Percentiles rank a stretch among this genome's conserved stretches.
Evolutionary conservation across 495 filamentous ascomycete species (phyloP).

Genomic region (Patellaria atrata): DNA sequence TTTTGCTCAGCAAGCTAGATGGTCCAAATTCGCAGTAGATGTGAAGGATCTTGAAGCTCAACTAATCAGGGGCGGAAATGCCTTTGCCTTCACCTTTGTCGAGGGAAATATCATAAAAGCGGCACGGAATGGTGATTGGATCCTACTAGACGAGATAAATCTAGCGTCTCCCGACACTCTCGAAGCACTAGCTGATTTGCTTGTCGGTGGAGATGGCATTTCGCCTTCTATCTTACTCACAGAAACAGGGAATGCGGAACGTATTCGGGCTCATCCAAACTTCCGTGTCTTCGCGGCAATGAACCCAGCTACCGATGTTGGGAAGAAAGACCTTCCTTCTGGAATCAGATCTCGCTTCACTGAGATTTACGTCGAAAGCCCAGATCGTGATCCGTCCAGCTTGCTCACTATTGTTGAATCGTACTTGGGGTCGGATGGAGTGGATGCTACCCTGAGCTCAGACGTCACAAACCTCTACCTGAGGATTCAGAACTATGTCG

Average conservation of each 20-base stretch:
- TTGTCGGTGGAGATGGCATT: slow-evolving; percentile 50
- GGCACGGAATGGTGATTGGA: slow-evolving; percentile 88
- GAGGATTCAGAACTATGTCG: slow-evolving; percentile 66
- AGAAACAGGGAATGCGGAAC: slow-evolving; percentile 80
- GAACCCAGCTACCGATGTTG: slow-evolving; percentile 96
- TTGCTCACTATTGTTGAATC: slow-evolving; percentile 69
- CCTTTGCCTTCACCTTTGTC: slow-evolving; percentile 88
- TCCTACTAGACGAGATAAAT: slow-evolving; percentile 96
- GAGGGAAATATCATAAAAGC: slow-evolving; percentile 92
- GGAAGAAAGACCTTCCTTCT: slow-evolving; percentile 81
- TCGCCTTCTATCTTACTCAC: slow-evolving; percentile 72
- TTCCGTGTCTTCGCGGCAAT: slow-evolving; percentile 97
- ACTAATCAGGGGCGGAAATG: slow-evolving; percentile 57
- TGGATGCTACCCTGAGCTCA: slow-evolving; percentile 47
- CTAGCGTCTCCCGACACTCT: slow-evolving; percentile 86
- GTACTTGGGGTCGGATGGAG: slow-evolving; percentile 58
- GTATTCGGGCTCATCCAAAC: slow-evolving; percentile 75
- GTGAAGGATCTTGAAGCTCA: slow-evolving; percentile 72
- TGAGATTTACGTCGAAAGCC: slow-evolving; percentile 80
- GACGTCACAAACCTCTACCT: slow-evolving; percentile 78
- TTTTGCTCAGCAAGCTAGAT: slow-evolving; percentile 36
- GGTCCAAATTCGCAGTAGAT: slow-evolving; percentile 64
- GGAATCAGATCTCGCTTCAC: slow-evolving; percentile 81
- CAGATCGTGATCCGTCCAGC: slow-evolving; percentile 72
- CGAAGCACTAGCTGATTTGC: slow-evolving; percentile 78